Evolutionary conservation across 805 yeast species (phyloP).

Genomic region (Ogataea methylovora): DNA sequence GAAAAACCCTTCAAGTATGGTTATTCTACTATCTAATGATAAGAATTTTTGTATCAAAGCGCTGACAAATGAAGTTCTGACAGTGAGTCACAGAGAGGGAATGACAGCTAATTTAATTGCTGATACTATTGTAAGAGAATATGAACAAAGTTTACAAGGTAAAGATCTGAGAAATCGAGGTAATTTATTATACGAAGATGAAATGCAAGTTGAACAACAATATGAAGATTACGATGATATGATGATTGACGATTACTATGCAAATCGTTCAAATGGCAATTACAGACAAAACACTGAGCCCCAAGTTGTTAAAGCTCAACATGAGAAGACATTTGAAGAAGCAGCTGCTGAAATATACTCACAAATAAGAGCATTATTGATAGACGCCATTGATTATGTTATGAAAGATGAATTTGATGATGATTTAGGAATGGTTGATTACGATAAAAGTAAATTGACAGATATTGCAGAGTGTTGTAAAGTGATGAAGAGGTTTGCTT

Average conservation of each 20-base stretch:
- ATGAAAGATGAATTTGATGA: conserved; percentile 52
- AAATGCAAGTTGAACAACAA: background rate
- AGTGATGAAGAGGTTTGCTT: conserved; percentile 38
- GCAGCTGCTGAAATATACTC: conserved; percentile 23
- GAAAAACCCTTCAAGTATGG: conserved; percentile 27
- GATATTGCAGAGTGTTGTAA: conserved; percentile 36
- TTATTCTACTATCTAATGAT: conserved; percentile 72
- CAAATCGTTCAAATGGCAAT: background rate
- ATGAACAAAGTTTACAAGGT: conserved; percentile 1
- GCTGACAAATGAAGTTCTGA: conserved; percentile 52
- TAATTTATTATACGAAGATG: no score
- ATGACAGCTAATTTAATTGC: conserved; percentile 41
- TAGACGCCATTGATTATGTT: conserved; percentile 41
- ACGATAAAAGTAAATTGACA: conserved; percentile 27
- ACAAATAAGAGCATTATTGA: conserved; percentile 34
- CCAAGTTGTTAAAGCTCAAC: background rate
- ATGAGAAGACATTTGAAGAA: background rate
- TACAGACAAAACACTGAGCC: background rate
- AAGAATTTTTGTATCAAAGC: conserved; percentile 79
- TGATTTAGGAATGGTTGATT: conserved; percentile 46
- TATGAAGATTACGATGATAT: conserved; percentile 7
- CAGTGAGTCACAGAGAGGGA: conserved; percentile 44
- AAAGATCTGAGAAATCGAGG: no score
- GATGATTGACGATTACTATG: conserved; percentile 7
- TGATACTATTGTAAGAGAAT: conserved; percentile 30